Base-by-base conservation (phyloP, 768 basidiomycete genomes). In the Dendrothele bispora region DNA sequence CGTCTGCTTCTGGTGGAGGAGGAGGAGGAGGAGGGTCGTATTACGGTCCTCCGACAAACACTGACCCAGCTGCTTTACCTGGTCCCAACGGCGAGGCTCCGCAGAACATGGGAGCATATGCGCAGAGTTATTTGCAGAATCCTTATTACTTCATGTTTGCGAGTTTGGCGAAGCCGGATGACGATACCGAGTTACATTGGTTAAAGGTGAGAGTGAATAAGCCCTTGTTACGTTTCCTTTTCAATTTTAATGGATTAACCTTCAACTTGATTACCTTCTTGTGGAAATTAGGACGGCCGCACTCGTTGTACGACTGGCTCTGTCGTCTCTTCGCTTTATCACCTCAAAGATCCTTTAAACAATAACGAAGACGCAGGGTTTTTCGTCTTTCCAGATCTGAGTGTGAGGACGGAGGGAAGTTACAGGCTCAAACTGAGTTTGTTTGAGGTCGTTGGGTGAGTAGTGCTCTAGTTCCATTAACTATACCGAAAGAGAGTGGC, bases 91-190 rank as follows among this genome's bases (percentile, higher is more conserved):
- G n/a, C n/a, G n/a, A n/a, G n/a, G n/a, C n/a, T n/a, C n/a, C n/a
- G n/a, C n/a, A n/a, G 2, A 22, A 32, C 11, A 20, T 35, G 30
- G 37, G 22, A 3, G 69, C 70, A 48, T 77, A 84, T 60, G 71
- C 77, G 1, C 75, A 81, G 46, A 79, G 73, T 18, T 91, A 83
- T 62, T 77, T 92, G 15, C 91, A 93, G 62, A 91, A 95, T 56
- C 93, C 93, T 0, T 95, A 95, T 63, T 95, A 93, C 63, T 94
- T 95, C 66, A 95, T 95, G 89, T 94, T 92, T 58, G 92, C 93
- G 21, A 85, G 84, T 59, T 78, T 95, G 32, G 91, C 92, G 1
- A 85, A 92, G 56, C 89, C 90, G 0, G 91, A 94, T 57, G 86
- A 90, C 52, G 91, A 95, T 55, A 78, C 86, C 11, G 93, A 95